Base-by-base conservation (phyloP, 2,329 filamentous ascomycete genomes). In the Talaromyces pinophilus region DNA sequence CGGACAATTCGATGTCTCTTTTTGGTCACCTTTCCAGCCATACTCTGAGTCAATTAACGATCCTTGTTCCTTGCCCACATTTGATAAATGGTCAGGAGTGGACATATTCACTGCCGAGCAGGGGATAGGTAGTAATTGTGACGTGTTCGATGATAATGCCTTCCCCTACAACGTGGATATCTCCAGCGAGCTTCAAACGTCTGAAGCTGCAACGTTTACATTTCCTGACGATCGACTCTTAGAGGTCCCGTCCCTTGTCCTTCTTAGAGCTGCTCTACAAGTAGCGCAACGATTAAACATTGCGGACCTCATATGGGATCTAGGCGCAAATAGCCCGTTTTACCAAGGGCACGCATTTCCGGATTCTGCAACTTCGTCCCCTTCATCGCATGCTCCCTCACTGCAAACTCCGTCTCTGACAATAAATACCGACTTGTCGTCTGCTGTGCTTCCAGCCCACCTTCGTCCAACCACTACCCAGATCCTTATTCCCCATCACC, bases 401-500 rank as follows among this genome's bases (percentile, higher is more conserved):
- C 44, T 63, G 6, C 40, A 30, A 25, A 2, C 69, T 68, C 19
- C 59, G 68, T 59, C 61, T 66, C 68, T 25, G 54, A 68, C 60
- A 57, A 64, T 71, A 66, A 70, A 25, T 72, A 62, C 63, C 72
- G 70, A 25, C 74, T 74, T 54, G 68, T 78, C 71, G 48, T 67
- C 74, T 8, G 70, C 77, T 13, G 76, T 80, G 57, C 75, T 87
- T 7, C 84, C 83, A 1, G 55, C 65, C 15, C 79, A 82, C 44
- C 83, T 85, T 76, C 82, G 78, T 38, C 86, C 86, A 13, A 87
- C 84, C 0, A 63, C 75, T 10, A 78, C 81, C 0, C 86, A 88
- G 71, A 71, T 80, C 8, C 69, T 78, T 1, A 75, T 86, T 15
- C 82, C 84, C 1, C 86, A 88, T 68, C 86, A 88, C 69, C 85